phyloP scores from a whole-genome alignment of 345 rosid genomes.

The Acer negundo region DNA sequence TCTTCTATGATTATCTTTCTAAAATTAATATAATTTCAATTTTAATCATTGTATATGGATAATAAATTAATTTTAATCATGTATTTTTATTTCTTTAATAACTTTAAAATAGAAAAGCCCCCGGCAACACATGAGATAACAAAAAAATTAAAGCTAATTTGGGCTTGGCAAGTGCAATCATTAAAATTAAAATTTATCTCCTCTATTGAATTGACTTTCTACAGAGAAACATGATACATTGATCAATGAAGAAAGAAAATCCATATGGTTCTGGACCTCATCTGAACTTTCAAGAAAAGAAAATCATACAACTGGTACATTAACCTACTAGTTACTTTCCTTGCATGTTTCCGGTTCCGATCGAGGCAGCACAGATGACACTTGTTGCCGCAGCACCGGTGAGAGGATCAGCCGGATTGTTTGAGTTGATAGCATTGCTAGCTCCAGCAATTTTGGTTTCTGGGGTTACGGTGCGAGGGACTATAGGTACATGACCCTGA shows the following conservation, averaged over 20 bases:
- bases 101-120: too few relatives aligned
- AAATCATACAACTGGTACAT: not conserved
- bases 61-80: too few relatives aligned
- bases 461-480: not conserved
- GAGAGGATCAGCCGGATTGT: slow-evolving; percentile 16
- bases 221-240: not conserved
- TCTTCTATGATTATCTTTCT: too few relatives aligned
- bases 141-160: not conserved
- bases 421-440: slow-evolving; percentile 11
- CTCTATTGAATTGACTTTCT: not conserved
- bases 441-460: slow-evolving; percentile 23
- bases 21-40: too few relatives aligned
- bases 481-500: slow-evolving; percentile 19
- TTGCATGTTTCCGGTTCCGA: slow-evolving; percentile 18
- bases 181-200: not conserved
- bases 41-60: too few relatives aligned
- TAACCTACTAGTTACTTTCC: slow-evolving; percentile 10
- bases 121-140: too few relatives aligned
- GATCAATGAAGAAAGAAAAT: not conserved
- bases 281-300: not conserved
- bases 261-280: not conserved
- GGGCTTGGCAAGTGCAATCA: not conserved
- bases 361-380: not conserved
- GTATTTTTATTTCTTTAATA: too few relatives aligned
- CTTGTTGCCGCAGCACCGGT: slow-evolving; percentile 13